phyloP scores from a whole-genome alignment of 495 filamentous ascomycete genomes.

The Daldinia loculata region DNA sequence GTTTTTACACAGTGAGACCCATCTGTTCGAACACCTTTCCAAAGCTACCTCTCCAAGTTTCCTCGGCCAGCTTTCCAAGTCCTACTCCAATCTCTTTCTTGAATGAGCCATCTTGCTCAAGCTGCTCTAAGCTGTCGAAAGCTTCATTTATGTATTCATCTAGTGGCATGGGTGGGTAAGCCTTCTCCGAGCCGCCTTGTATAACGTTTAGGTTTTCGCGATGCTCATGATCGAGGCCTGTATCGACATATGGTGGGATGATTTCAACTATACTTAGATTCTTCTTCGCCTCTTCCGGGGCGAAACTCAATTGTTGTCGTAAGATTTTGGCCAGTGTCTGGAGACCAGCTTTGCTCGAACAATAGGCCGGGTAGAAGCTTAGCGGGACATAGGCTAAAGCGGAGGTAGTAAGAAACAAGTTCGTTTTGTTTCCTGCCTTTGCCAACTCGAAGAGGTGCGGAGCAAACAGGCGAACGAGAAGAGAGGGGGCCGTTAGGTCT shows the following conservation, averaged over 20 bases:
- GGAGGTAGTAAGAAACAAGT: constrained; percentile 46
- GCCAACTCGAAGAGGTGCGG: constrained; percentile 49
- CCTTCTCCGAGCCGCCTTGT: constrained; percentile 42
- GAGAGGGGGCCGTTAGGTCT: constrained; percentile 43
- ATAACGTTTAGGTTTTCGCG: constrained; percentile 33
- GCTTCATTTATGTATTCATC: constrained; percentile 42
- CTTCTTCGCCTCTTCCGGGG: constrained; percentile 1
- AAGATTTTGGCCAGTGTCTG: constrained; percentile 44
- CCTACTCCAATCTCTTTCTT: constrained; percentile 48
- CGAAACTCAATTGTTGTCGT: constrained; percentile 41
- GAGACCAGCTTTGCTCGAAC: constrained; percentile 48
- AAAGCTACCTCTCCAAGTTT: constrained; percentile 47
- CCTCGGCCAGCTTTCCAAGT: constrained; percentile 41
- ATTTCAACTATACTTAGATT: constrained; percentile 49
- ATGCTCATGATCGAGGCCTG: constrained; percentile 45
- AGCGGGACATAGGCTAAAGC: constrained; percentile 48
- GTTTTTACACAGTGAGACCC: background rate
- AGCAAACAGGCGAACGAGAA: constrained; percentile 45
- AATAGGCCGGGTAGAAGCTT: constrained; percentile 49
- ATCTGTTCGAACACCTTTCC: constrained; percentile 17
- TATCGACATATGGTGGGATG: constrained; percentile 52
- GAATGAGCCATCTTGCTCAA: constrained; percentile 16
- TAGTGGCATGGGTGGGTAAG: constrained; percentile 38
- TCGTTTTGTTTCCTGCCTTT: constrained; percentile 12
- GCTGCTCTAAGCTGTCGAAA: constrained; percentile 35